These are phyloP conservation scores for Neltuma alba DNA, from an alignment of 306 rosid species.

Conservation along the genomic window DNA sequence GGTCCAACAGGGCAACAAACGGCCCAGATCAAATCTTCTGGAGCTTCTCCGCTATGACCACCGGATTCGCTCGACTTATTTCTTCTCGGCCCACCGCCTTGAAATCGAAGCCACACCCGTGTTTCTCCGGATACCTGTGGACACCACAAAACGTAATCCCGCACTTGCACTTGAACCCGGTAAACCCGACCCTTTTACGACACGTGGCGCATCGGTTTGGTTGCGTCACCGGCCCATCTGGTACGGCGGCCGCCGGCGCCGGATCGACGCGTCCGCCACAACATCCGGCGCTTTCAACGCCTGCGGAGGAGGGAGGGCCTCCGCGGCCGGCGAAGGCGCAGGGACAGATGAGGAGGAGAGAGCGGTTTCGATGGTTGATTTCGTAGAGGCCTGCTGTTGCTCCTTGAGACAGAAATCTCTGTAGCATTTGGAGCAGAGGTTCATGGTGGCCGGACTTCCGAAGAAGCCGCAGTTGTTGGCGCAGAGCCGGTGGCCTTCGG, in stretches of 20 bases:
- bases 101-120: slow-evolving; percentile 80
- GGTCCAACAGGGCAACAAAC: slow-evolving; percentile 11
- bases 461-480: slow-evolving; percentile 94
- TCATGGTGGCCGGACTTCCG: slow-evolving; percentile 88
- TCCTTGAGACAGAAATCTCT: slow-evolving; percentile 61
- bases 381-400: slow-evolving; percentile 68
- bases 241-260: not conserved
- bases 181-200: slow-evolving; percentile 75
- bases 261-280: slow-evolving; percentile 13
- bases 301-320: slow-evolving; percentile 39
- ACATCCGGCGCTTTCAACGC: slow-evolving; percentile 19
- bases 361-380: slow-evolving; percentile 75
- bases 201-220: slow-evolving; percentile 71
- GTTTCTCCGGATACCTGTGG: slow-evolving; percentile 94
- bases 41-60: slow-evolving; percentile 77
- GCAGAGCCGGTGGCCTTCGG: slow-evolving; percentile 86
- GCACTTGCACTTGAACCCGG: slow-evolving; percentile 82
- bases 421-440: slow-evolving; percentile 92
- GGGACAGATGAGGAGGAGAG: slow-evolving; percentile 43
- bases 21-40: slow-evolving; percentile 60
- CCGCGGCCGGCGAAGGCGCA: slow-evolving; percentile 21
- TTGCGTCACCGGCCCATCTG: slow-evolving; percentile 16
- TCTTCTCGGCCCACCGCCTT: slow-evolving; percentile 78
- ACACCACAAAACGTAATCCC: slow-evolving; percentile 80
- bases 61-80: slow-evolving; percentile 80